Evolutionary conservation across 306 rosid genomes (phyloP).

Genomic region (Aeschynomene evenia): DNA sequence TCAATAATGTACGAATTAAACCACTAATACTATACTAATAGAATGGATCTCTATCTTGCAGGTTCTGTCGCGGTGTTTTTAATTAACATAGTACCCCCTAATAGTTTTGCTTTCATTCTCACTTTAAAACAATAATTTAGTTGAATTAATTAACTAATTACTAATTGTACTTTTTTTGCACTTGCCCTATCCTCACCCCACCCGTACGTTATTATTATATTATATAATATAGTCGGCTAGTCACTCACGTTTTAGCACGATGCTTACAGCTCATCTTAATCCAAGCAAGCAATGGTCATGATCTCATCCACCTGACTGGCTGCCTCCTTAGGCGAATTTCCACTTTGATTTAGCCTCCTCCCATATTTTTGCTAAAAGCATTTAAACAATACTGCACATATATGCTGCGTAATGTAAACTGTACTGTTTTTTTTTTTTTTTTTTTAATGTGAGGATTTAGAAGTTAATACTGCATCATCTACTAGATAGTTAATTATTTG

Average conservation of each 20-base stretch:
- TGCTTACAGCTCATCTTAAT: constrained; percentile 73
- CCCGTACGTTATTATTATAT: constrained; percentile 53
- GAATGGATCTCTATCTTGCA: constrained; percentile 48
- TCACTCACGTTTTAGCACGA: constrained; percentile 86
- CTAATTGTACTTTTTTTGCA: constrained; percentile 49
- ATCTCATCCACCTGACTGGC: constrained; percentile 70
- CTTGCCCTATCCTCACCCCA: constrained; percentile 43
- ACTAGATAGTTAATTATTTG: too few species aligned
- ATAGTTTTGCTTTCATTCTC: neutral
- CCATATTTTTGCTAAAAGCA: constrained; percentile 26
- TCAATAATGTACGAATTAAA: constrained; percentile 34
- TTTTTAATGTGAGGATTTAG: too few species aligned
- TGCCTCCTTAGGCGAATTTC: neutral
- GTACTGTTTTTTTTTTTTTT: too few species aligned
- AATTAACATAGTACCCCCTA: too few species aligned
- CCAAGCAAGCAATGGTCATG: constrained; percentile 30
- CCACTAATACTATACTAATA: too few species aligned
- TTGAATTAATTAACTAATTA: constrained; percentile 27
- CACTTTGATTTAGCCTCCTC: constrained; percentile 46
- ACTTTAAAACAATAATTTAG: neutral
- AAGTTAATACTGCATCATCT: too few species aligned
- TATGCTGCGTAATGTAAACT: too few species aligned
- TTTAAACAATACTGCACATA: too few species aligned
- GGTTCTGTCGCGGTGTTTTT: constrained; percentile 50
- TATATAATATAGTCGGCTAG: too few species aligned